Evolutionary conservation across 208 protist genomes (phyloP).

Genomic region (Leishmania aethiopica): DNA sequence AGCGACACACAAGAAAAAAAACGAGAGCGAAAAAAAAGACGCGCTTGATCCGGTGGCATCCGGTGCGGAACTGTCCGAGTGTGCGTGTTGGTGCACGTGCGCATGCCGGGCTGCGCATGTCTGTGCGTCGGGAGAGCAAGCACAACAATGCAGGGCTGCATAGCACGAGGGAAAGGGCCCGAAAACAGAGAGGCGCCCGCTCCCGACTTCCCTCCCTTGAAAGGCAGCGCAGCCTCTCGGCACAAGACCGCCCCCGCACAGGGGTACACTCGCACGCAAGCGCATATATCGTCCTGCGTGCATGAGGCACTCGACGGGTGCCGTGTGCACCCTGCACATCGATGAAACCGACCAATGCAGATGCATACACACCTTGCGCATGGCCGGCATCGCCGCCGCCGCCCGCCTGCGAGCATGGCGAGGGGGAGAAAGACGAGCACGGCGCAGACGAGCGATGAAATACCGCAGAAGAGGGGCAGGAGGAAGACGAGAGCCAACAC

Average conservation of each 20-base stretch:
- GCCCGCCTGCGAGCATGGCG: not conserved
- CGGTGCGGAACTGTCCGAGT: not conserved
- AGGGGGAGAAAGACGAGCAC: not conserved
- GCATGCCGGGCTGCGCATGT: not conserved
- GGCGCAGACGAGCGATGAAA: not conserved
- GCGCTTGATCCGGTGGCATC: not conserved
- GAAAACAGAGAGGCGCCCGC: not conserved
- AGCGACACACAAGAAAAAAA: not conserved
- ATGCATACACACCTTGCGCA: not conserved
- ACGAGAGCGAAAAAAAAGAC: not conserved
- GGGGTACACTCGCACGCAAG: not conserved
- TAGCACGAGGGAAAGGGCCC: not conserved
- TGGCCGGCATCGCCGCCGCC: not conserved
- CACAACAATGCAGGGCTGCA: not conserved
- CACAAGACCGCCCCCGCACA: not conserved
- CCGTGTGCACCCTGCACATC: not conserved
- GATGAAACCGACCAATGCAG: not conserved
- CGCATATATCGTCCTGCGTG: not conserved
- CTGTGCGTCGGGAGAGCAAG: not conserved
- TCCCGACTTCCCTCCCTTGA: no score
- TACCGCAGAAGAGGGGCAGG: not conserved
- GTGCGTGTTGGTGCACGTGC: not conserved
- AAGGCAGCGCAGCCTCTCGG: not conserved
- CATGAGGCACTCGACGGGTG: not conserved
- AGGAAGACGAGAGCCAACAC: not conserved